Percentiles rank a stretch among this genome's conserved stretches.
Conservation (phyloP, 306 rosid genomes). For the Casuarina glauca region DNA sequence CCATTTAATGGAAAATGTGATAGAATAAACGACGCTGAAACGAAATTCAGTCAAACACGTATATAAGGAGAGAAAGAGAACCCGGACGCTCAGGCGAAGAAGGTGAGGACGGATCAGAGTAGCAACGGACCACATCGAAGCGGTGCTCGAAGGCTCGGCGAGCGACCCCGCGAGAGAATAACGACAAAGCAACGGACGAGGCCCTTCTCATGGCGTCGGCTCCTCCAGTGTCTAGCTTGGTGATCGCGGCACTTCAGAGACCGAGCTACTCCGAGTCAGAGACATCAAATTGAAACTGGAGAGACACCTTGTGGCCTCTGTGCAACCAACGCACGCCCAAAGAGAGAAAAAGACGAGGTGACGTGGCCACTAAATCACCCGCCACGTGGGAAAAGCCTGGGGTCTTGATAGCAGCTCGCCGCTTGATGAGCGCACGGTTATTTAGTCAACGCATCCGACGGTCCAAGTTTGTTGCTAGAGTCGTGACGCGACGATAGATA, state of each 20-base stretch:
- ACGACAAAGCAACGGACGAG: conserved; percentile 30
- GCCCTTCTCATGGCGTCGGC: conserved; percentile 41
- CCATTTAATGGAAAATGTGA: background rate
- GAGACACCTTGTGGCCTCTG: background rate
- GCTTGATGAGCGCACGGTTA: background rate
- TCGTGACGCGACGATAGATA: background rate
- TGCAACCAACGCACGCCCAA: background rate
- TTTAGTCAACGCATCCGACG: background rate
- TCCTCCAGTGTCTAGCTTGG: background rate
- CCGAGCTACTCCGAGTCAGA: background rate
- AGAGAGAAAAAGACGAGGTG: conserved; percentile 18
- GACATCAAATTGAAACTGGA: background rate
- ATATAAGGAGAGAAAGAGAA: conserved; percentile 23
- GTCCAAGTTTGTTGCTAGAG: background rate
- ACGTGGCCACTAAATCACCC: conserved; percentile 50
- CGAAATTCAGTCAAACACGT: background rate
- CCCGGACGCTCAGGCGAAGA: conserved; percentile 43
- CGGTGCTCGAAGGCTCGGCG: conserved; percentile 24
- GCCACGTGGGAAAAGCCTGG: conserved; percentile 22
- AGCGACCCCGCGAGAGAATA: conserved; percentile 33
- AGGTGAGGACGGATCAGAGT: conserved; percentile 33
- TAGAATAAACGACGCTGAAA: background rate
- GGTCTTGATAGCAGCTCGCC: background rate
- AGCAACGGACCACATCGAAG: conserved; percentile 45
- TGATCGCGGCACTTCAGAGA: background rate